Conservation (phyloP, 2,329 filamentous ascomycete genomes). For the Pseudocercospora cruenta region DNA sequence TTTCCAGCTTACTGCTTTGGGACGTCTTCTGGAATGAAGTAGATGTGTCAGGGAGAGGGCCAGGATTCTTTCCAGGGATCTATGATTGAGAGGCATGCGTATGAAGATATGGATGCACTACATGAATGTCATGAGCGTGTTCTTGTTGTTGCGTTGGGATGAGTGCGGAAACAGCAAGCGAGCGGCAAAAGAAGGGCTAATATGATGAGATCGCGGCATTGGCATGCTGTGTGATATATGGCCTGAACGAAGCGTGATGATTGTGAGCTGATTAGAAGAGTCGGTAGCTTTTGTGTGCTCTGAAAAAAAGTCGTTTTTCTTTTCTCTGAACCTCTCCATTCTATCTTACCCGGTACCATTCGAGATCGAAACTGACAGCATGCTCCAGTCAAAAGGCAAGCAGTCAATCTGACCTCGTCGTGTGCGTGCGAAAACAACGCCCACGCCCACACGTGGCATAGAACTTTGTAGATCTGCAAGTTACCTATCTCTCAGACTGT, state of each 20-base stretch:
- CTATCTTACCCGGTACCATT: background rate
- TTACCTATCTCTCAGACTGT: background rate
- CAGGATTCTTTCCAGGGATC: constrained; percentile 4
- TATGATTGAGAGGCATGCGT: constrained; percentile 1
- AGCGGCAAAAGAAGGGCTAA: background rate
- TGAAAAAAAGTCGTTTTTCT: constrained; percentile 5
- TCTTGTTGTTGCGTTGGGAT: background rate
- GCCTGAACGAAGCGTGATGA: constrained; percentile 5
- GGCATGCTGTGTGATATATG: constrained; percentile 1
- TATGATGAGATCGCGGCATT: background rate
- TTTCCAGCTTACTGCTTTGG: constrained; percentile 1
- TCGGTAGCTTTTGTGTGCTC: constrained; percentile 3
- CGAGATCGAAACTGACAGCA: background rate
- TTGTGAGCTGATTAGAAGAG: constrained; percentile 7
- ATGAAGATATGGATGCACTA: constrained; percentile 4
- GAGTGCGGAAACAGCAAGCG: background rate
- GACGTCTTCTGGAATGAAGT: constrained; percentile 7
- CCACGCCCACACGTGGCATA: background rate
- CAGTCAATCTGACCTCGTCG: background rate
- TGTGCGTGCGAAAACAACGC: no score
- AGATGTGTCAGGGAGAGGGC: constrained; percentile 3
- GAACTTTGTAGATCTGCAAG: background rate
- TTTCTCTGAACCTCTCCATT: background rate
- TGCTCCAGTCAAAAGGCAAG: no score
- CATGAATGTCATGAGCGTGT: constrained; percentile 1